Percentiles rank a stretch among this genome's conserved stretches.
These are phyloP conservation scores for Cairneyella variabilis DNA, from an alignment of 495 filamentous ascomycete species.

Conservation along the genomic window DNA sequence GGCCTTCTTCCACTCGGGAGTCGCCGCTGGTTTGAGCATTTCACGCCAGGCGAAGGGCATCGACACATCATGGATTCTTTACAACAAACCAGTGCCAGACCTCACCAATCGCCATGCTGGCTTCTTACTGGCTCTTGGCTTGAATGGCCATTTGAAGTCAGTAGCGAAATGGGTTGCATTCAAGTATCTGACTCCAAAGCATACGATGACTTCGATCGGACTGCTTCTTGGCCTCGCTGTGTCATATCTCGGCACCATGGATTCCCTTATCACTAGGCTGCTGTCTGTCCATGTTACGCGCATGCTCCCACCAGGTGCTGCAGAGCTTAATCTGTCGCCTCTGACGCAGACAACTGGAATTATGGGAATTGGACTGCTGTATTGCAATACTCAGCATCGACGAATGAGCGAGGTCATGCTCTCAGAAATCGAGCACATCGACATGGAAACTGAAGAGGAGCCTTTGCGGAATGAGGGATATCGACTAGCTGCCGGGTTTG, in stretches of 20 bases:
- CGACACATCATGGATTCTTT: constrained; percentile 96
- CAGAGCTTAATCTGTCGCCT: constrained; percentile 88
- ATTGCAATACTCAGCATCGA: constrained; percentile 92
- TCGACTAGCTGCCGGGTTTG: constrained; percentile 87
- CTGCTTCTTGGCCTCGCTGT: constrained; percentile 87
- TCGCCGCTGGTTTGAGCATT: constrained; percentile 84
- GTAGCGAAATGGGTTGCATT: constrained; percentile 98
- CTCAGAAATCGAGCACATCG: constrained; percentile 87
- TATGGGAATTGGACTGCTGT: constrained; percentile 94
- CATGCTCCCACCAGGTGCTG: constrained; percentile 86
- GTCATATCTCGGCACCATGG: constrained; percentile 94
- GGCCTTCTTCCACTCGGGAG: constrained; percentile 98
- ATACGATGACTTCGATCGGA: constrained; percentile 98
- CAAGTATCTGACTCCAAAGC: constrained; percentile 96
- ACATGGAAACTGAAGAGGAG: constrained; percentile 64
- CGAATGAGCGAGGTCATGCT: constrained; percentile 99
- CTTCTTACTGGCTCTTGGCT: constrained; percentile 84
- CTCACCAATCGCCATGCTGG: constrained; percentile 92
- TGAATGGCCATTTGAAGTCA: constrained; percentile 90
- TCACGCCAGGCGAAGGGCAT: constrained; percentile 88
- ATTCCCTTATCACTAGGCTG: constrained; percentile 87
- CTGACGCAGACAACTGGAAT: constrained; percentile 95
- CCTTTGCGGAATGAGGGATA: constrained; percentile 92
- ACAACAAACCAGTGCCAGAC: constrained; percentile 88
- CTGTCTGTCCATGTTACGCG: constrained; percentile 96